phyloP scores from a whole-genome alignment of 2,329 filamentous ascomycete species.

The Cladophialophora chaetospira region DNA sequence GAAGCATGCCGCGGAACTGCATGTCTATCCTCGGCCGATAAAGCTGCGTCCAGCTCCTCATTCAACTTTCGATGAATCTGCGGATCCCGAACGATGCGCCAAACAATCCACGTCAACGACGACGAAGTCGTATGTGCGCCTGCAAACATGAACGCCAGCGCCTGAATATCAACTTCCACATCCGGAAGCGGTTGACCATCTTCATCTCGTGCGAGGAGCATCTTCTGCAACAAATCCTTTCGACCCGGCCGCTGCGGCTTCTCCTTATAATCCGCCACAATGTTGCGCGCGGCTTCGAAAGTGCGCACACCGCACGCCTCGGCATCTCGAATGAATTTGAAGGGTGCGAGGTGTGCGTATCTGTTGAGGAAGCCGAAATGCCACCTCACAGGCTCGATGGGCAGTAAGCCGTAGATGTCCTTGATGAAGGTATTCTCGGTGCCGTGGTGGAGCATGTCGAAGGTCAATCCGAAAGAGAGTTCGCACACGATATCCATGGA shows the following conservation, averaged over 20 bases:
- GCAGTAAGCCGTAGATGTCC: conserved; percentile 11
- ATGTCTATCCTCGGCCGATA: neutral
- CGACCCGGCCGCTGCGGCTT: neutral
- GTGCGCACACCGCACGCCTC: conserved; percentile 11
- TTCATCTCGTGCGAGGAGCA: conserved; percentile 7
- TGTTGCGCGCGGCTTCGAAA: conserved; percentile 1
- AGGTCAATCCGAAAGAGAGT: conserved; percentile 5
- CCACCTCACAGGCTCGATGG: conserved; percentile 13
- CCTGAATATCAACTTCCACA: conserved; percentile 5
- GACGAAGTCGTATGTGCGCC: conserved; percentile 10
- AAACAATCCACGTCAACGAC: conserved; percentile 17
- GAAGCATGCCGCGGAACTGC: neutral
- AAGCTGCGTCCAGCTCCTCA: neutral
- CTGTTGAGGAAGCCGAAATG: conserved; percentile 12
- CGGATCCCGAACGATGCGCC: conserved; percentile 7
- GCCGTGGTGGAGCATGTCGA: conserved; percentile 14
- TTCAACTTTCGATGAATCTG: neutral
- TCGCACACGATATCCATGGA: conserved; percentile 20
- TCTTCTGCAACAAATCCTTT: conserved; percentile 14
- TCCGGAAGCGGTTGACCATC: conserved; percentile 3
- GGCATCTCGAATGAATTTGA: conserved; percentile 12
- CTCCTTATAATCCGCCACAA: conserved; percentile 12
- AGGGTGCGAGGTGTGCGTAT: conserved; percentile 10
- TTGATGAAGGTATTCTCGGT: conserved; percentile 7
- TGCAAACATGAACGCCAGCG: conserved; percentile 8